These are phyloP conservation scores for Eucalyptus globulus DNA, from an alignment of 345 rosid species.

Conservation along the genomic window DNA sequence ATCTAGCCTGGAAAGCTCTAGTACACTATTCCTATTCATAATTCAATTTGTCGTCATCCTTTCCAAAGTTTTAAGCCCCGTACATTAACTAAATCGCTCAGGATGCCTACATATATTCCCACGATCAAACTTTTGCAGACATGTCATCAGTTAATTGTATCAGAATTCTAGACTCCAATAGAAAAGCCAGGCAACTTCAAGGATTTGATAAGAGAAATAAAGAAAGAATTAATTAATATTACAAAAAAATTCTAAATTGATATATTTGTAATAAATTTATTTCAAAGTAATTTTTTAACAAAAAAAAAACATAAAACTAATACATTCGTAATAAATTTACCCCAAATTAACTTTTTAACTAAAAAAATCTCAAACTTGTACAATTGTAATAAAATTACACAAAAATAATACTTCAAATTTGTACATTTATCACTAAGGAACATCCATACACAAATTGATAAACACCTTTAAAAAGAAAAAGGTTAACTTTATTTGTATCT, in stretches of 20 bases:
- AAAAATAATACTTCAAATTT: no score
- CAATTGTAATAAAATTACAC: no score
- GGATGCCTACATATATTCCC: not conserved
- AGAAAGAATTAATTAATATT: not conserved
- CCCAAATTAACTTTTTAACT: rapidly evolving
- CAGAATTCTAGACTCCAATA: not conserved
- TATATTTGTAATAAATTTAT: no score
- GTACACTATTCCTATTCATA: not conserved
- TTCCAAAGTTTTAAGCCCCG: not conserved
- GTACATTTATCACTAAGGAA: no score
- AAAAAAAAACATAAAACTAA: no score
- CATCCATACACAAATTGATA: no score
- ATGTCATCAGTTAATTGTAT: not conserved
- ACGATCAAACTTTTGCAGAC: not conserved
- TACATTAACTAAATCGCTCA: not conserved
- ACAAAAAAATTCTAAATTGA: rapidly evolving
- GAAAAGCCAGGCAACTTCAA: not conserved
- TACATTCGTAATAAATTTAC: no score
- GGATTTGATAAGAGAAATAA: not conserved
- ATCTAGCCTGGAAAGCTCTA: not conserved
- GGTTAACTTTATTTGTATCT: no score
- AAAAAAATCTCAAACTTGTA: rapidly evolving
- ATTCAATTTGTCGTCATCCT: not conserved
- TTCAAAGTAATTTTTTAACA: rapidly evolving
- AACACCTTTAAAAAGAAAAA: no score